Evolutionary conservation across 1,284 basidiomycete genomes (phyloP).

Genomic region (Malassezia obtusa): DNA sequence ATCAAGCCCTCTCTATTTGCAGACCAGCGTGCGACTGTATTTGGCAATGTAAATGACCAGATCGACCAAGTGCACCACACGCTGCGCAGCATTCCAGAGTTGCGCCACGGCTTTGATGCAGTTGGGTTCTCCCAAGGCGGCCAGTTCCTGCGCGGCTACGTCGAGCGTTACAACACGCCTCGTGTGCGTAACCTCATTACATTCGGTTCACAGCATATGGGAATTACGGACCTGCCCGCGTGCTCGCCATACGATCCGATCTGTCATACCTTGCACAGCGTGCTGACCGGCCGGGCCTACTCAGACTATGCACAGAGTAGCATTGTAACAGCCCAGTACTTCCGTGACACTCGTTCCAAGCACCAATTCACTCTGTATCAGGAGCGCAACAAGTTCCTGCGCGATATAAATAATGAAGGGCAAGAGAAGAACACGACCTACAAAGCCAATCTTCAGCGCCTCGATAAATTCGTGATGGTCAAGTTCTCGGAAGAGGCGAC

Average conservation of each 20-base stretch:
- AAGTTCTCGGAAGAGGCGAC: conserved; percentile 40
- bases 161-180: conserved; percentile 64
- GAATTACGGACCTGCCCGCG: conserved; percentile 66
- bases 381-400: conserved; percentile 54
- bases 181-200: conserved; percentile 61
- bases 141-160: conserved; percentile 63
- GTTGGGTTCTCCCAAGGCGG: conserved; percentile 52
- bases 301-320: conserved; percentile 49
- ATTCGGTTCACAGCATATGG: conserved; percentile 51
- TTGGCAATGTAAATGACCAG: conserved; percentile 69
- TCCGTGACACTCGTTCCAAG: conserved; percentile 60
- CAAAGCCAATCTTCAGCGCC: conserved; percentile 29
- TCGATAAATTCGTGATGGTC: conserved; percentile 48
- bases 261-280: conserved; percentile 57
- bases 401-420: conserved; percentile 49
- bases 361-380: conserved; percentile 64
- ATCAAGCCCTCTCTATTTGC: conserved; percentile 50
- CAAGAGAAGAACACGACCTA: conserved; percentile 28
- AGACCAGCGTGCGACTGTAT: conserved; percentile 67
- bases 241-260: conserved; percentile 59
- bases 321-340: conserved; percentile 74
- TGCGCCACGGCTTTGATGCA: conserved; percentile 55
- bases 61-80: conserved; percentile 61
- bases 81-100: conserved; percentile 60
- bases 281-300: conserved; percentile 67